Evolutionary conservation across 2,329 filamentous ascomycete species (phyloP), one percentile per base, ranked within the genome.

Genomic region (Trichocomaceae sp.): DNA sequence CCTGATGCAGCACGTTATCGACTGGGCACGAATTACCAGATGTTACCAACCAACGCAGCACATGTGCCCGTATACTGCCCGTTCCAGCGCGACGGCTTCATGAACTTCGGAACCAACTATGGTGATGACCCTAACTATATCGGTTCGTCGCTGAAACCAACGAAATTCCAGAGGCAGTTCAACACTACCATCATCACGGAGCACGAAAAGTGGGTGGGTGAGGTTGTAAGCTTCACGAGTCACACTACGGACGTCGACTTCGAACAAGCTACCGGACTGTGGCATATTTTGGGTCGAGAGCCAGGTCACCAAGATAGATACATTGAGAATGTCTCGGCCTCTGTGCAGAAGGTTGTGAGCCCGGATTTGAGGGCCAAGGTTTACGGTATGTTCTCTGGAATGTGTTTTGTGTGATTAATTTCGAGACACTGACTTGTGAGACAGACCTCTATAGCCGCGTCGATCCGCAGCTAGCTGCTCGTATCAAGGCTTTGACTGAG

Each of bases 121-220:
- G 82, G 81, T 50, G 73, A 74, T 22, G 79, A 83, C 64, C 80
- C 81, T 9, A 82, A 81, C 69, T 85, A 84, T 62, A 61, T 69
- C 5, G 62, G 63, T 23, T 69, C 61, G 26, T 60, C 58, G 13
- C 50, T 69, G 9, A 60, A 60, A 4, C 61, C 63, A 20, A 55
- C 52, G 17, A 35, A 15, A 12, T 55, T 55, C 41, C 39, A 51
- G n/a, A 61, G 60, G 58, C 57, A 35, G 59, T 64, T 50, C 58
- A 52, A 46, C 55, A 65, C 15, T 50, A 60, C 33, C 56, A 58
- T 7, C 59, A 63, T 37, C 59, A 42, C 58, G 64, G 29, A 66
- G 61, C 7, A 57, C 62, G 53, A 61, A 65, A 63, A 66, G 15
- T 68, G 65, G 65, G 59, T 58, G 1, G 63, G 65, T 7, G 63